phyloP scores from a whole-genome alignment of 2,329 filamentous ascomycete genomes.

The Curvularia sp. region DNA sequence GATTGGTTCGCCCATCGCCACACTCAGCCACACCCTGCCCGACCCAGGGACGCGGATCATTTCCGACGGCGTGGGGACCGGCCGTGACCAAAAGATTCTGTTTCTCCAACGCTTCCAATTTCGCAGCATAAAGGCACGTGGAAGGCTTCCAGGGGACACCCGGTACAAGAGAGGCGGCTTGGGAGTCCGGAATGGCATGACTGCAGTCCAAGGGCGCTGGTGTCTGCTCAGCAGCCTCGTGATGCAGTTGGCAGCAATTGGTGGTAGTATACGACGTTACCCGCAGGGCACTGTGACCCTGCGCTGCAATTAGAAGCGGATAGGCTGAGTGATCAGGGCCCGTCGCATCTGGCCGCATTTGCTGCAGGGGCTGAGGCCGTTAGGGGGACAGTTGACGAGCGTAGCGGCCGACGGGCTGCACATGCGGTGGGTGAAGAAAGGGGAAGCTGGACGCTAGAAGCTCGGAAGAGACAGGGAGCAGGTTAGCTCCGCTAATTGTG shows the following conservation, averaged over 20 bases:
- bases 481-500: slow-evolving; percentile 22
- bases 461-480: slow-evolving; percentile 25
- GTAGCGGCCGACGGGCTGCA: slow-evolving; percentile 21
- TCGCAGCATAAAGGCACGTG: slow-evolving; percentile 42
- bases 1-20: slow-evolving; percentile 25
- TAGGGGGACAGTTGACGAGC: slow-evolving; percentile 17
- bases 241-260: slow-evolving; percentile 34
- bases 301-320: slow-evolving; percentile 37
- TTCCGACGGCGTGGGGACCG: slow-evolving; percentile 22
- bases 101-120: slow-evolving; percentile 35
- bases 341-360: slow-evolving; percentile 14
- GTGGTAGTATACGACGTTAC: slow-evolving; percentile 30
- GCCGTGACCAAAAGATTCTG: slow-evolving; percentile 38
- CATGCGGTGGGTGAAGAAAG: slow-evolving; percentile 20
- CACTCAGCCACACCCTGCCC: slow-evolving; percentile 28
- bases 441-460: slow-evolving; percentile 16
- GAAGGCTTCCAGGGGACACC: slow-evolving; percentile 18
- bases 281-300: slow-evolving; percentile 20
- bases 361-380: slow-evolving; percentile 33
- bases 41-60: slow-evolving; percentile 9
- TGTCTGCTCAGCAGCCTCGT: slow-evolving; percentile 28
- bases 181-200: background rate
- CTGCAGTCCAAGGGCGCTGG: background rate
- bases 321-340: slow-evolving; percentile 33
- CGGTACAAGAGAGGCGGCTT: slow-evolving; percentile 20